phyloP scores from a whole-genome alignment of 208 protist genomes.

The Naegleria fowleri region DNA sequence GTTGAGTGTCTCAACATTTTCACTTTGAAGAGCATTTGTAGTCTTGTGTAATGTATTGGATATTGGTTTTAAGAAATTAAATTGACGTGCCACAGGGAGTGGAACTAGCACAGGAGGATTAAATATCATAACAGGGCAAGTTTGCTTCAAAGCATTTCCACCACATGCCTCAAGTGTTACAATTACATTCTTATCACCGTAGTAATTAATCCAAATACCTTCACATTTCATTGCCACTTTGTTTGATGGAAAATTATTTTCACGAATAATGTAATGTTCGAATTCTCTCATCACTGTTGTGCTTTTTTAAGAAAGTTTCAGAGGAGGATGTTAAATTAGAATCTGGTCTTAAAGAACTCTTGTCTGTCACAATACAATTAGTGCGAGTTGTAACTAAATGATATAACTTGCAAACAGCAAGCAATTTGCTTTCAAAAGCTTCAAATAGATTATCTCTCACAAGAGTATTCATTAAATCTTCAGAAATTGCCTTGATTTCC shows the following conservation, averaged over 20 bases:
- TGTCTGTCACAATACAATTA: not conserved
- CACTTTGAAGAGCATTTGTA: not conserved
- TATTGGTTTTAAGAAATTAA: not conserved
- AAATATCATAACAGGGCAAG: not conserved
- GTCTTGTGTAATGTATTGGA: not conserved
- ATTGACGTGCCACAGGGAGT: not conserved
- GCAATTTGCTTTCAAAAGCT: not conserved
- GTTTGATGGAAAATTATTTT: not conserved
- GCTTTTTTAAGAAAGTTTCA: not conserved
- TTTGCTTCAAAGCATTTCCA: not conserved
- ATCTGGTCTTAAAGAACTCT: not conserved
- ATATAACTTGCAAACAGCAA: not conserved
- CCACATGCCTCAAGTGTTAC: not conserved
- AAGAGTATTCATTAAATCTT: not conserved
- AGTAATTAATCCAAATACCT: not conserved
- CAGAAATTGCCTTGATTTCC: not conserved
- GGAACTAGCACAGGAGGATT: not conserved
- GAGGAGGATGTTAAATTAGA: not conserved
- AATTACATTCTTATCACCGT: not conserved
- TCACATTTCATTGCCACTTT: not conserved
- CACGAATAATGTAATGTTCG: not conserved
- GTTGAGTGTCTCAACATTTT: not conserved
- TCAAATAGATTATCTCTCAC: not conserved
- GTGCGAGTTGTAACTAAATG: not conserved
- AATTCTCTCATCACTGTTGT: not conserved